These are phyloP conservation scores for Leishmania turanica DNA, from an alignment of 208 protist genomes.

Conservation along the genomic window DNA sequence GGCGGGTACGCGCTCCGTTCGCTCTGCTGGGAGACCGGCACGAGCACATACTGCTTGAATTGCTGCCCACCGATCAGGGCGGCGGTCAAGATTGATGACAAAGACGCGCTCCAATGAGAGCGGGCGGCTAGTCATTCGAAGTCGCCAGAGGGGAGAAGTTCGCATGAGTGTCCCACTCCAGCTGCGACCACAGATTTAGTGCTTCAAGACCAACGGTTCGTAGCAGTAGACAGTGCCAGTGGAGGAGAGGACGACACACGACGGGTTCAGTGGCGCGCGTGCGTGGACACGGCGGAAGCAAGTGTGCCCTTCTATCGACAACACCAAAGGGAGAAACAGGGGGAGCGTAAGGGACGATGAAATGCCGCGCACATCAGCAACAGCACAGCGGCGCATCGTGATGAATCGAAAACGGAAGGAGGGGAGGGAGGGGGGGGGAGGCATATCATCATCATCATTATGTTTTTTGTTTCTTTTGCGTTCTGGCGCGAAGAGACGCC, in stretches of 20 bases:
- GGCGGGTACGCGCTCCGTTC: constrained; percentile 49
- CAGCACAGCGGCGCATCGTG: not conserved
- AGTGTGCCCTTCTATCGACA: not conserved
- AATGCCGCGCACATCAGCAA: not conserved
- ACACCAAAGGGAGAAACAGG: no score
- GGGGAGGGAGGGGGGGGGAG: not conserved
- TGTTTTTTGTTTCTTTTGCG: not conserved
- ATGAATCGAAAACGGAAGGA: not conserved
- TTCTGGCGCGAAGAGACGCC: not conserved
- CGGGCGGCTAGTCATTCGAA: not conserved
- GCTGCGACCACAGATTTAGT: not conserved
- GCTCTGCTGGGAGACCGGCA: constrained; percentile 32
- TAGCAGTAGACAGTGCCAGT: not conserved
- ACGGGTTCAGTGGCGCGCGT: not conserved
- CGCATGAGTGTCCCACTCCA: not conserved
- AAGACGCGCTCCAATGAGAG: constrained; percentile 38
- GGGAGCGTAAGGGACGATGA: not conserved
- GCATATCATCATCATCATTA: not conserved
- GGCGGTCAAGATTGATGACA: constrained; percentile 79
- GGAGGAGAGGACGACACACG: not conserved
- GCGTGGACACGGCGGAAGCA: not conserved
- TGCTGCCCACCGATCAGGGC: constrained; percentile 60
- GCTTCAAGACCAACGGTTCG: not conserved
- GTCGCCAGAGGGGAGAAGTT: not conserved
- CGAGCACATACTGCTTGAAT: constrained; percentile 26